These are phyloP conservation scores for Nakazawaea ambrosiae DNA, from an alignment of 805 yeast species.

Conservation along the genomic window DNA sequence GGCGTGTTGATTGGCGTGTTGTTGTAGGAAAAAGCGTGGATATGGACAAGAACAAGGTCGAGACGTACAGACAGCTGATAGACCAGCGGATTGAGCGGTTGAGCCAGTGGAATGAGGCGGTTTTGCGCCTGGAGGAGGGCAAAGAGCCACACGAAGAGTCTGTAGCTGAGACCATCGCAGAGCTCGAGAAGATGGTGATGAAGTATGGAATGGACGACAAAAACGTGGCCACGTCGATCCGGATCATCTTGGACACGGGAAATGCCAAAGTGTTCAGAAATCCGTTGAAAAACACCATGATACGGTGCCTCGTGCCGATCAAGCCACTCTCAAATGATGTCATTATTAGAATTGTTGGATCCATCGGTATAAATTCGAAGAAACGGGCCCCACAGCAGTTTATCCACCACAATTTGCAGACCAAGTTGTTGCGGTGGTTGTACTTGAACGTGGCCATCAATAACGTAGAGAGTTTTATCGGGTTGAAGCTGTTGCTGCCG, in stretches of 20 bases:
- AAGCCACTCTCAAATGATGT: conserved; percentile 3
- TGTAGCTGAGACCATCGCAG: background rate
- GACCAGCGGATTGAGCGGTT: background rate
- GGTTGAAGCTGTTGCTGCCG: conserved; percentile 3
- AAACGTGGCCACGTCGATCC: background rate
- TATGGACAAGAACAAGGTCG: background rate
- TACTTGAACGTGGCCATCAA: conserved; percentile 8
- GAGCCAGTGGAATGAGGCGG: background rate
- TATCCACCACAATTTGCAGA: conserved; percentile 7
- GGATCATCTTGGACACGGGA: background rate
- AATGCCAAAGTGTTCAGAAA: conserved; percentile 1
- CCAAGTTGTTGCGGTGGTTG: conserved; percentile 5
- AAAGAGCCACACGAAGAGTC: too few relatives aligned
- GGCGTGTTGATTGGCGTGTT: too few relatives aligned
- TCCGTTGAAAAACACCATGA: background rate
- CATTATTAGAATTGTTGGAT: conserved; percentile 1
- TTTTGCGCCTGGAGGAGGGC: background rate
- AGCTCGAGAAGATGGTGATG: conserved; percentile 3
- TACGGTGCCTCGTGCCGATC: conserved; percentile 5
- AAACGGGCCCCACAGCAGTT: background rate
- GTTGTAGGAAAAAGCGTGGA: too few relatives aligned
- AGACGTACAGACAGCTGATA: background rate
- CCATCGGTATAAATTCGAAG: conserved; percentile 5
- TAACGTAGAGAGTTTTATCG: background rate
- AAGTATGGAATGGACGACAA: conserved; percentile 5